Evolutionary conservation across 192 early-diverging fungal genomes (phyloP).

Genomic region (Coemansia sp.): DNA sequence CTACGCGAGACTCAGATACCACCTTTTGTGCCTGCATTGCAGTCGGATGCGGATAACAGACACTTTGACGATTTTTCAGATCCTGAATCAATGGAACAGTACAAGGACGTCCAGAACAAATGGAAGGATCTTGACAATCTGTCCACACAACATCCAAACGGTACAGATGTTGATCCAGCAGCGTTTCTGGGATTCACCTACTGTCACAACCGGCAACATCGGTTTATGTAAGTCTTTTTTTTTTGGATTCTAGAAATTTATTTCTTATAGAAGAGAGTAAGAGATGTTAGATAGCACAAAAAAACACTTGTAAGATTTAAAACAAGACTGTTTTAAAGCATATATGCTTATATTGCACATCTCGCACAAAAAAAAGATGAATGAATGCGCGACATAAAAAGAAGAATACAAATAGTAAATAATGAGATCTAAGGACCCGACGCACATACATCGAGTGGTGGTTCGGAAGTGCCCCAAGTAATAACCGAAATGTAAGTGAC

Average conservation of each 20-base stretch:
- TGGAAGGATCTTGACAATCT: constrained; percentile 43
- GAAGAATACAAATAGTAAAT: not conserved
- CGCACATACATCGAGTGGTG: constrained; percentile 33
- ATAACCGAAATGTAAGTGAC: constrained; percentile 61
- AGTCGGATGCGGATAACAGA: constrained; percentile 70
- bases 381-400: not conserved
- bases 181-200: constrained; percentile 85
- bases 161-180: constrained; percentile 65
- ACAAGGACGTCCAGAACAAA: constrained; percentile 61
- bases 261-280: constrained; percentile 3
- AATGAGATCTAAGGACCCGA: constrained; percentile 18
- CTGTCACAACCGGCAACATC: constrained; percentile 51
- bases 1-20: constrained; percentile 63
- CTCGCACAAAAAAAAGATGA: too few species aligned
- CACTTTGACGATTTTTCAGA: constrained; percentile 78
- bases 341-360: too few species aligned
- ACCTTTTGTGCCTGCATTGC: constrained; percentile 70
- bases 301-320: too few species aligned
- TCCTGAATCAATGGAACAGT: constrained; percentile 58
- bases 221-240: constrained; percentile 19
- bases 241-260: too few species aligned
- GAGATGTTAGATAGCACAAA: too few species aligned
- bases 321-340: too few species aligned
- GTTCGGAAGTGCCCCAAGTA: constrained; percentile 45
- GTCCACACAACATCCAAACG: constrained; percentile 33